These are phyloP conservation scores for Neurospora sublineolata DNA, from an alignment of 495 filamentous ascomycete genomes.

Conservation along the genomic window DNA sequence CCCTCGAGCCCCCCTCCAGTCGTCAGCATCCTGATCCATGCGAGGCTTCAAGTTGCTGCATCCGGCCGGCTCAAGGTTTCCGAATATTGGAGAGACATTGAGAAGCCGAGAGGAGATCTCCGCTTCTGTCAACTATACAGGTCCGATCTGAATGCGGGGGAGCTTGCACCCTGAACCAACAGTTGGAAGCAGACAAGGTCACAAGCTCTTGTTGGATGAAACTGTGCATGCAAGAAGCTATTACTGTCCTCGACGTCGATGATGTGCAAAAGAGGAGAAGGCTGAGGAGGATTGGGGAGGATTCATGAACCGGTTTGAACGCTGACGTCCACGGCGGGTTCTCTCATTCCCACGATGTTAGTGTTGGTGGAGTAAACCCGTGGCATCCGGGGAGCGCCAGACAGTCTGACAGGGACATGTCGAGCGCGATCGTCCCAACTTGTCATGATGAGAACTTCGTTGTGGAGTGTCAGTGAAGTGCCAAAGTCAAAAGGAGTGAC, in stretches of 20 bases:
- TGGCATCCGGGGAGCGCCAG: too few relatives aligned
- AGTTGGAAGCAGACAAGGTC: not conserved
- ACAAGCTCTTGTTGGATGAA: not conserved
- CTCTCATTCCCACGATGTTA: not conserved
- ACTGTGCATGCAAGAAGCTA: not conserved
- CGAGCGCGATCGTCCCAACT: not conserved
- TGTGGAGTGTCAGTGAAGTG: not conserved
- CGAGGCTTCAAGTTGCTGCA: not conserved
- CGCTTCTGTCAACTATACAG: not conserved
- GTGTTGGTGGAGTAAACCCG: not conserved
- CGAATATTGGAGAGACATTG: not conserved
- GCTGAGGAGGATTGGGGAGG: not conserved
- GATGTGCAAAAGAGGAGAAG: not conserved
- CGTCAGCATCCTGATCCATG: not conserved
- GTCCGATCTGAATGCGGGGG: not conserved
- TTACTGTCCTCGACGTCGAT: not conserved
- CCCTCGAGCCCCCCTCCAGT: not conserved
- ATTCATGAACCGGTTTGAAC: not conserved
- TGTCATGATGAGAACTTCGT: not conserved
- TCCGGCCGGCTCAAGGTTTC: not conserved
- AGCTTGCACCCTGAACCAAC: not conserved
- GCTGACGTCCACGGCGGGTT: not conserved
- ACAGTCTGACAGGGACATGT: not conserved
- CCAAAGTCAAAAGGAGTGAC: not conserved
- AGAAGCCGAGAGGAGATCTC: not conserved